Evolutionary conservation across 1,284 basidiomycete genomes (phyloP).

Genomic region (Sporisorium scitamineum): DNA sequence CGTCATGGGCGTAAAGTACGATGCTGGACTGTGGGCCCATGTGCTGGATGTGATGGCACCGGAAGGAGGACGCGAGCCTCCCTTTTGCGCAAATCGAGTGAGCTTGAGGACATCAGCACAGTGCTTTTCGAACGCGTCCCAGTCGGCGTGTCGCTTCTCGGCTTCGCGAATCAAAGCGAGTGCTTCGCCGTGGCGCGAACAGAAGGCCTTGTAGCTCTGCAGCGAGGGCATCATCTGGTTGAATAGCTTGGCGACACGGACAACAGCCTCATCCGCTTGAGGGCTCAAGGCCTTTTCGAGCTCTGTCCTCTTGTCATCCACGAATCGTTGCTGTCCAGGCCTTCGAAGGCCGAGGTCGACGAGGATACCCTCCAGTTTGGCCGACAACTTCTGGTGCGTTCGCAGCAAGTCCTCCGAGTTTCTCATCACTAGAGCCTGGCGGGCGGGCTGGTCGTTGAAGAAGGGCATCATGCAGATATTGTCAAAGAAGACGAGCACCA

Average conservation of each 20-base stretch:
- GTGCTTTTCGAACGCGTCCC: conserved; percentile 61
- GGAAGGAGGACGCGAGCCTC: conserved; percentile 35
- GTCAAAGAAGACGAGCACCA: conserved; percentile 65
- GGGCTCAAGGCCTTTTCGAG: conserved; percentile 49
- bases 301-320: conserved; percentile 34
- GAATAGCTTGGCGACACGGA: conserved; percentile 47
- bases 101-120: conserved; percentile 57
- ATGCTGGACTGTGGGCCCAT: conserved; percentile 28
- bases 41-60: conserved; percentile 40
- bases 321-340: conserved; percentile 13
- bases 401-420: conserved; percentile 61
- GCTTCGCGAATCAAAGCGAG: conserved; percentile 63
- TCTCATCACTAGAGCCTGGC: conserved; percentile 57
- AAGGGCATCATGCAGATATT: conserved; percentile 62
- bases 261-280: conserved; percentile 52
- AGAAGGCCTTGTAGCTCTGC: conserved; percentile 62
- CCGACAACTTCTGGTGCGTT: conserved; percentile 57
- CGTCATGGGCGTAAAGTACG: conserved; percentile 40
- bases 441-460: conserved; percentile 59
- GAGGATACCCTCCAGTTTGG: conserved; percentile 54
- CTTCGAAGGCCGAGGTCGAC: conserved; percentile 47
- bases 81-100: conserved; percentile 22
- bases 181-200: conserved; percentile 66
- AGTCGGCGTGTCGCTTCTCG: conserved; percentile 63
- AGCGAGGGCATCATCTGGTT: conserved; percentile 51